Base-by-base conservation (phyloP, 179 eudicot genomes). In the Silene vulgaris region DNA sequence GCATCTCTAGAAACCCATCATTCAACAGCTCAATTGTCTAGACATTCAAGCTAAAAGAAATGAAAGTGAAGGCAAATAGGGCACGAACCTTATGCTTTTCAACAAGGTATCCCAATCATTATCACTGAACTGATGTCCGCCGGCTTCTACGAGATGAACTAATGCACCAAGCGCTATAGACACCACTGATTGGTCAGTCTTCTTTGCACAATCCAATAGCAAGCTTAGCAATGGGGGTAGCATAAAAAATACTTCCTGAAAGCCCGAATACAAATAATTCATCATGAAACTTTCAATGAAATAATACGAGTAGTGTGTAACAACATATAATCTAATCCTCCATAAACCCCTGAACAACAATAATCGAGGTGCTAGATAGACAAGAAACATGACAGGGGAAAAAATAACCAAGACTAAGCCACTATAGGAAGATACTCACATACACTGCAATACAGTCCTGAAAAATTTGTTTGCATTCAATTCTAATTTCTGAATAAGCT, bases 191-290 rank as follows among this genome's bases (percentile, higher is more conserved):
- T 95, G 99, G 80, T 95, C 97, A 28, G 97, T 82, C 85, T 89
- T 89, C 83, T 92, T 92, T 78, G 99, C 97, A 74, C 99, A 95
- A 86, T 95, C 97, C 86, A 95, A 83, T 70, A 95, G 84, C 90
- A 95, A 85, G 78, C 95, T 86, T 62, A 95, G 88, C 81, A 95
- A 86, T 74, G 96, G 90, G 48, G 99, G 91, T 79, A 95, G 87
- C 99, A 95, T 95, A 81, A 95, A 95, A 79, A 88, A 95, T 56
- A 95, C 99, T 74, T 95, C 97, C 99, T 95, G 75, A 74, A 88
- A 37, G 52, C 19, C 11, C 14, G 75, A 78, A 62, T 1, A 37
- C 11, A 17, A 37, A 52, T 2, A 62, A 5, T 9, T 45, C 52
- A 45, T 69, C 19, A 69, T 4, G 68, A 74, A 43, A 71, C 5